Conservation (phyloP, 2,329 filamentous ascomycete species). For the Pseudopithomyces chartarum region DNA sequence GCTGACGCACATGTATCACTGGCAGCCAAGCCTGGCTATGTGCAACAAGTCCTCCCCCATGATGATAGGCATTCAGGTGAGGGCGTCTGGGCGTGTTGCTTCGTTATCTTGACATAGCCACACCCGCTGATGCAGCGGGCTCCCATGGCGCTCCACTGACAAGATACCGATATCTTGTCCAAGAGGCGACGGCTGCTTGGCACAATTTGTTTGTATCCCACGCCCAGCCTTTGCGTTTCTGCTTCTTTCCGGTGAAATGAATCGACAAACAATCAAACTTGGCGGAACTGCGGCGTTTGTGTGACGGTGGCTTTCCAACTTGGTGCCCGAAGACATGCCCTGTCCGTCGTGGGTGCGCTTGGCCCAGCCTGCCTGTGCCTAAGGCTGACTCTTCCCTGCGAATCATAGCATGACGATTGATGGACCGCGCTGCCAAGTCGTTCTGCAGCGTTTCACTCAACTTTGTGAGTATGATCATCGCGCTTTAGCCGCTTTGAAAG, state of each 20-base stretch:
- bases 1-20: background rate
- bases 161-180: background rate
- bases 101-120: slow-evolving; percentile 20
- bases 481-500: slow-evolving; percentile 6
- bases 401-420: slow-evolving; percentile 3
- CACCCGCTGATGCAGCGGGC: slow-evolving; percentile 10
- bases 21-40: background rate
- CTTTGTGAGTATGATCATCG: slow-evolving; percentile 4
- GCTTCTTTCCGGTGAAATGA: background rate
- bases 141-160: slow-evolving; percentile 3
- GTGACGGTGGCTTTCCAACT: background rate
- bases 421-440: slow-evolving; percentile 13
- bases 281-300: background rate
- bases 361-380: background rate
- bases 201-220: slow-evolving; percentile 8
- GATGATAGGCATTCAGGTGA: background rate
- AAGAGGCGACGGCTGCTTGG: slow-evolving; percentile 1
- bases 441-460: slow-evolving; percentile 1
- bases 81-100: background rate
- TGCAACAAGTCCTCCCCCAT: background rate
- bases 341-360: slow-evolving; percentile 11
- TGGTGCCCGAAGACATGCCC: slow-evolving; percentile 11
- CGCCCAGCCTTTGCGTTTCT: slow-evolving; percentile 4
- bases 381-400: background rate
- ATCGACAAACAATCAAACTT: background rate